Base-by-base conservation (phyloP, 2,329 filamentous ascomycete species). In the Aureobasidium subglaciale region DNA sequence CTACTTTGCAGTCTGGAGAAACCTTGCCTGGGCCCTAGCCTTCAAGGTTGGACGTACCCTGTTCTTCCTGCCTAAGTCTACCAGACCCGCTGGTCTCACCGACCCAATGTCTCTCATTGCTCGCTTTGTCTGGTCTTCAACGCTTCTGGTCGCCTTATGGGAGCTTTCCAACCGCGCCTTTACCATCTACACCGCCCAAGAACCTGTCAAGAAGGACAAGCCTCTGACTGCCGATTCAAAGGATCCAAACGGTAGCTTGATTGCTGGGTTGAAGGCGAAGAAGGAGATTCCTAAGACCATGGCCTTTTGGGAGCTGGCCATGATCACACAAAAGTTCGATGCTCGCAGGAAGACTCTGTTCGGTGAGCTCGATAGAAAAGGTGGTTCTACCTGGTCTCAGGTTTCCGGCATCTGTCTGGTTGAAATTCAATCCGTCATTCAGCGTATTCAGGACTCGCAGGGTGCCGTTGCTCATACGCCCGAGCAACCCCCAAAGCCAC, bases 291-390 rank as follows among this genome's bases (percentile, higher is more conserved):
- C 88, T 58, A 85, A 88, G 80, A 80, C 83, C 0, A 95, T 95
- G 68, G 91, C 92, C 15, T 87, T 95, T 70, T 96, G 91, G 91
- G 92, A 97, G 67, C 76, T 96, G 25, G 83, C 84, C 27, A 78
- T 88, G 56, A 95, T 96, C 62, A 85, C 88, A 34, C 81, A 86
- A 56, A 80, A 83, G 54, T 91, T 87, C 60, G 78, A 85, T 15
- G 78, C 83, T n/a, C 84, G 90, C 30, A 82, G 92, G 52, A 88
- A 86, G 68, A 82, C 83, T 18, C 89, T 97, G 55, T 96, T 88
- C 70, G 83, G 85, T 57, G 92, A 97, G 63, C 88, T 96, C 59
- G 89, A 95, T 62, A 86, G 90, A 58, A 82, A 48, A 37, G 87
- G 86, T 41, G 89, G 87, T 0, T 80, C 88, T 1, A 85, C 88